Evolutionary conservation across 805 yeast genomes (phyloP).

Genomic region (Starmerella geochares): DNA sequence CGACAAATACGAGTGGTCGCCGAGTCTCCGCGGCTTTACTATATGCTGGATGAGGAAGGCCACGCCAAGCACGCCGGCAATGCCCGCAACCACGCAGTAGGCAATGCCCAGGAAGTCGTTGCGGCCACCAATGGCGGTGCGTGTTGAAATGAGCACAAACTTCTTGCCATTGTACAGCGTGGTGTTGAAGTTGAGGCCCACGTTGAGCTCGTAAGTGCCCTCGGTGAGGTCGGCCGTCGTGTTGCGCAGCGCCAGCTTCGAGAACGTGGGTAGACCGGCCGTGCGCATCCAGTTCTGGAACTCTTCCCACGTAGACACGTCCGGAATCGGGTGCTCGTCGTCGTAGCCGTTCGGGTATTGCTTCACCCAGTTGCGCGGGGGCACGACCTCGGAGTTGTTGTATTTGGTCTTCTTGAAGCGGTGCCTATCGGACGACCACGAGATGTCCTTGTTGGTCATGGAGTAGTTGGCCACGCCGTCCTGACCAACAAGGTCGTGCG

Average conservation of each 20-base stretch:
- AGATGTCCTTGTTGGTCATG: slow-evolving; percentile 53
- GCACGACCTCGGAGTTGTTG: slow-evolving; percentile 59
- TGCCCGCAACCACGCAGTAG: slow-evolving; percentile 71
- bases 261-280: slow-evolving; percentile 82
- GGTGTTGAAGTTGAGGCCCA: slow-evolving; percentile 75
- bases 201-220: slow-evolving; percentile 61
- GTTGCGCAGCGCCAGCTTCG: slow-evolving; percentile 71
- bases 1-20: slow-evolving; percentile 62
- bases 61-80: slow-evolving; percentile 60
- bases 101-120: slow-evolving; percentile 77
- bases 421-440: slow-evolving; percentile 73
- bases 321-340: slow-evolving; percentile 59
- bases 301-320: slow-evolving; percentile 64
- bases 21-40: slow-evolving; percentile 72
- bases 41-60: slow-evolving; percentile 72
- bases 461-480: slow-evolving; percentile 32
- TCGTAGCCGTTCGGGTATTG: slow-evolving; percentile 81
- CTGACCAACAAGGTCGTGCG: slow-evolving; percentile 36
- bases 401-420: slow-evolving; percentile 67
- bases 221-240: slow-evolving; percentile 43
- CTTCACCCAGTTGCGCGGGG: slow-evolving; percentile 87
- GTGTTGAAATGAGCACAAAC: slow-evolving; percentile 68
- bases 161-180: slow-evolving; percentile 80
- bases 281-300: slow-evolving; percentile 98
- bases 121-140: slow-evolving; percentile 77